Base-by-base conservation (phyloP, 2,329 filamentous ascomycete genomes). In the Blastomyces silverae region DNA sequence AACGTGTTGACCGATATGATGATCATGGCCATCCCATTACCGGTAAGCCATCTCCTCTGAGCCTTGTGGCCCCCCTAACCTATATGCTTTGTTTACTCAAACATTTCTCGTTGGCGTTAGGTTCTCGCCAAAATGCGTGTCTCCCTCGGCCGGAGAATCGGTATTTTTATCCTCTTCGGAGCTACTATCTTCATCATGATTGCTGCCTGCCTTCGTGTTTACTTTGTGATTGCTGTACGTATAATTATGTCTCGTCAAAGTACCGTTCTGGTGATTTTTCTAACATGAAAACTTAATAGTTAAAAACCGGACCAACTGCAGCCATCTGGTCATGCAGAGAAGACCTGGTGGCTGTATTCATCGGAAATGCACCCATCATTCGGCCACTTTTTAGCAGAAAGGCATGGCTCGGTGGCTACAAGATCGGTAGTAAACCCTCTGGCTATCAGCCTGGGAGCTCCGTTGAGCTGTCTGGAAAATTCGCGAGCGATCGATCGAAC, bases 291-390 rank as follows among this genome's bases (percentile, higher is more conserved):
- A 11, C 57, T 25, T 39, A 15, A 22, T 37, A 64, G 66, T 37
- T 62, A 15, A 59, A 64, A 53, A 55, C 50, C 59, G 56, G 42
- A 17, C 50, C 34, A 42, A 62, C 17, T 64, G 67, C 67, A 65
- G 76, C 77, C 0, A 71, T 79, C 25, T 79, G 77, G 77, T 77
- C 75, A 3, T 73, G 75, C 34, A 73, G 76, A 15, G 76, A 79
- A 65, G 75, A 77, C 63, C 71, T 75, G n/a, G 73, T 78, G 8
- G 75, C 74, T 3, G 73, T 78, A 50, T 70, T 77, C 1, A 74
- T 78, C 1, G 75, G 74, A 4, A 74, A 78, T 56, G 73, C 75
- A 0, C 75, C 76, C 1, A 75, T 79, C 68, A 68, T 77, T 0
- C 69, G 70, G 1, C 75, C 76, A 7, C 58, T 60, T 48, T 46